Conservation (phyloP, 202 grass and related monocot genomes). For the Schoenoplectus triqueter region DNA sequence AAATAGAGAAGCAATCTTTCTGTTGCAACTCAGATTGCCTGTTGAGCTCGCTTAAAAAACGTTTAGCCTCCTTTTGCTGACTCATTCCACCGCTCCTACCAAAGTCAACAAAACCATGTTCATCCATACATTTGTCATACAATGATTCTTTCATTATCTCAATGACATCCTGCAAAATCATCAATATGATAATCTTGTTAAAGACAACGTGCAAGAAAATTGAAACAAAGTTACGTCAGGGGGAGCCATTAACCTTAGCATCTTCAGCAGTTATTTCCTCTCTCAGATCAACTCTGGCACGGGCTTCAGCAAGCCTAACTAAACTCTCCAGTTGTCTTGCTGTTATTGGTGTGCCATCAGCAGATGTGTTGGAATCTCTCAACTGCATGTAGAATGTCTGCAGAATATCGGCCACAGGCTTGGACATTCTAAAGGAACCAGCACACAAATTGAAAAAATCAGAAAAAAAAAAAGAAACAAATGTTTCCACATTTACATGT, state of each 20-base stretch:
- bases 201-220: constrained; percentile 26
- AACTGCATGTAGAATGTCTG: constrained; percentile 53
- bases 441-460: constrained; percentile 11
- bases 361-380: constrained; percentile 57
- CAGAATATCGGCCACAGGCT: constrained; percentile 59
- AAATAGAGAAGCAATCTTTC: constrained; percentile 68
- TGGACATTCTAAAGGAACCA: constrained; percentile 54
- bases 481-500: constrained; percentile 26
- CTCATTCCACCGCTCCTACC: constrained; percentile 91
- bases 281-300: constrained; percentile 88
- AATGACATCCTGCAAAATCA: constrained; percentile 65
- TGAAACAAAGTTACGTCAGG: background rate
- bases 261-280: constrained; percentile 80
- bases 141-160: constrained; percentile 86
- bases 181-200: constrained; percentile 29
- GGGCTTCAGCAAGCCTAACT: constrained; percentile 89
- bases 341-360: constrained; percentile 90
- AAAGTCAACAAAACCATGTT: constrained; percentile 69
- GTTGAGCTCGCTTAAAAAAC: constrained; percentile 59
- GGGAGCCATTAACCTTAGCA: constrained; percentile 53
- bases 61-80: constrained; percentile 59
- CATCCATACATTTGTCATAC: constrained; percentile 87
- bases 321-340: constrained; percentile 95
- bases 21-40: constrained; percentile 68
- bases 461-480: constrained; percentile 9